Evolutionary conservation across 2,329 filamentous ascomycete genomes (phyloP), one percentile per base, ranked within the genome.

Genomic region (Pleoardoris graminearum): DNA sequence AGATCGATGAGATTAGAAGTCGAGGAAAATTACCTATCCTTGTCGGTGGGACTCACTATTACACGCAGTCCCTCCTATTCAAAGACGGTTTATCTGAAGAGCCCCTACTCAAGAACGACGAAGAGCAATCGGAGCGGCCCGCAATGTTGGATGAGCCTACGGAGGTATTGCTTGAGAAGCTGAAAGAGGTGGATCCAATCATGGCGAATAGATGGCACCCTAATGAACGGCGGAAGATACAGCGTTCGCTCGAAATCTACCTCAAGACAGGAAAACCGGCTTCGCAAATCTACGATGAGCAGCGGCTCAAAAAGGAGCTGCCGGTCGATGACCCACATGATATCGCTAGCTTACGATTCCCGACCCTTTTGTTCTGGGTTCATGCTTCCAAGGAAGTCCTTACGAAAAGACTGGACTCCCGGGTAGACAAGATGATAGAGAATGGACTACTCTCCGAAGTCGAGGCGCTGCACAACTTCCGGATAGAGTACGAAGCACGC

Each of bases 131-230:
- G 22, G 54, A 66, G 1, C 47, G 51, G 3, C 88, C 85, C 61
- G 86, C 91, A 0, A 88, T 97, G 21, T 76, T 97, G 5, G 79
- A 88, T 27, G 85, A 83, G 39, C 75, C 89, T 0, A 89, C 88
- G 0, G 85, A 91, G 41, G 79, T 84, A 10, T 85, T 99, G 50
- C 75, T 94, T 21, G 79, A 83, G 30, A 87, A 87, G 70, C 77
- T 99, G 47, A 81, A 80, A 51, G 86, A 90, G 62, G 86, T 96
- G 4, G 94, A 99, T 70, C 93, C 94, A 0, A 78, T 84, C 17
- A 97, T 97, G 88, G 95, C 93, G 0, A 82, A 86, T 38, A 82
- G 88, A 51, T 99, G 94, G 94, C 95, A 99, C 73, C 94, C 93
- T 0, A 94, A 92, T 38, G 94, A 99, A 67, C 80, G 85, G 39